These are phyloP conservation scores for Phytophthora cryptogea DNA, from an alignment of 352 stramenopile species.

Conservation along the genomic window DNA sequence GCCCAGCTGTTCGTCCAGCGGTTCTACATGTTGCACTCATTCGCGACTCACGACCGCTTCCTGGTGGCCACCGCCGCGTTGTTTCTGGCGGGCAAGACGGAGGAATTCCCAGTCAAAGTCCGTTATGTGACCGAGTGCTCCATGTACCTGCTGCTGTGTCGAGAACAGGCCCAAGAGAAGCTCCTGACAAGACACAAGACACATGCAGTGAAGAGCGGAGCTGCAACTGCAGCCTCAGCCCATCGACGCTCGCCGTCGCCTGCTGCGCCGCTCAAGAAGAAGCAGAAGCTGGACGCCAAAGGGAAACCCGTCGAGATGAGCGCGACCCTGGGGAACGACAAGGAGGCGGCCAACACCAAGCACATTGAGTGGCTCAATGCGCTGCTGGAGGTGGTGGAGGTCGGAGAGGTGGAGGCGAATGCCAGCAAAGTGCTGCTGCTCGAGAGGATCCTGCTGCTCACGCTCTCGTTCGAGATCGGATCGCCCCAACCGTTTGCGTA, in stretches of 20 bases:
- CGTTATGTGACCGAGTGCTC: constrained; percentile 76
- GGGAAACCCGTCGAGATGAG: constrained; percentile 57
- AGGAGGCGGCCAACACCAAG: constrained; percentile 56
- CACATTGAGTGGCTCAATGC: constrained; percentile 71
- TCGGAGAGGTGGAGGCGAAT: constrained; percentile 71
- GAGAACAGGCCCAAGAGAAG: constrained; percentile 41
- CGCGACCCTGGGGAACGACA: constrained; percentile 54
- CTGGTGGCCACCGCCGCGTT: constrained; percentile 72
- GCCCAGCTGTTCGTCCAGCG: constrained; percentile 75
- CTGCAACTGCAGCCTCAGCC: not conserved
- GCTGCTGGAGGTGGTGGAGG: constrained; percentile 60
- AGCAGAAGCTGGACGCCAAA: constrained; percentile 34
- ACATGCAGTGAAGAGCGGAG: constrained; percentile 17
- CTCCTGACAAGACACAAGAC: constrained; percentile 26
- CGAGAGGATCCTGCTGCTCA: constrained; percentile 76
- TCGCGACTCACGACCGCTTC: constrained; percentile 80
- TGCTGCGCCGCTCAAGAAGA: constrained; percentile 21
- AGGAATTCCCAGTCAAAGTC: constrained; percentile 83
- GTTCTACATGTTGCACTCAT: constrained; percentile 84
- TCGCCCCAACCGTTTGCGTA: constrained; percentile 72
- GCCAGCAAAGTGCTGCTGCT: constrained; percentile 65
- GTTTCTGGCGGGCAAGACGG: constrained; percentile 77
- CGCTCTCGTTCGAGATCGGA: constrained; percentile 74
- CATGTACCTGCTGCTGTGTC: constrained; percentile 65
- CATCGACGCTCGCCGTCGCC: constrained; percentile 20